These are phyloP conservation scores for Pyrrhoderma noxium DNA, from an alignment of 1,284 basidiomycete genomes.

Conservation along the genomic window DNA sequence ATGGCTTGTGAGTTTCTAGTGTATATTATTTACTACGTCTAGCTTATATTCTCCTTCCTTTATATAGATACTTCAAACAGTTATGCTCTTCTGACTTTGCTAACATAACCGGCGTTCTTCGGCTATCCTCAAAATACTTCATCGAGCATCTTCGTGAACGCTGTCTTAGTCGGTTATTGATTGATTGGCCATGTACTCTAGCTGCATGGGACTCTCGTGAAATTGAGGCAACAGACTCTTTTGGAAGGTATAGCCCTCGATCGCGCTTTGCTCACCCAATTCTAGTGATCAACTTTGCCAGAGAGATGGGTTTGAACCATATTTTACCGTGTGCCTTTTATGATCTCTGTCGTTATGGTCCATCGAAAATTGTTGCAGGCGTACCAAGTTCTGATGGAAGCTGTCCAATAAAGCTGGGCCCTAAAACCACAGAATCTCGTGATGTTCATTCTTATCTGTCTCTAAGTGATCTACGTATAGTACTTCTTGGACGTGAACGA, in stretches of 20 bases:
- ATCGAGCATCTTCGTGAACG: constrained; percentile 50
- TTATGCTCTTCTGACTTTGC: constrained; percentile 47
- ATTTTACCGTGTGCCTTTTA: constrained; percentile 63
- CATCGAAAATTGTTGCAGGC: constrained; percentile 56
- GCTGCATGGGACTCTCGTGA: constrained; percentile 60
- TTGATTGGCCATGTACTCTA: constrained; percentile 59
- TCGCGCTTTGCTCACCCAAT: constrained; percentile 47
- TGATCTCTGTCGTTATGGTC: constrained; percentile 63
- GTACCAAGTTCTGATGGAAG: constrained; percentile 23
- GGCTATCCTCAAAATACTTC: constrained; percentile 63
- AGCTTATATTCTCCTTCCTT: too few species aligned
- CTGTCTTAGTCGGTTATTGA: constrained; percentile 47
- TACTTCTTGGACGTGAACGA: constrained; percentile 54
- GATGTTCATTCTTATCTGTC: constrained; percentile 30
- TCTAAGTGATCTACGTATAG: constrained; percentile 38
- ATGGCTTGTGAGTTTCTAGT: constrained; percentile 35
- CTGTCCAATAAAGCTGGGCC: constrained; percentile 17
- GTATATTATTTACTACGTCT: too few species aligned
- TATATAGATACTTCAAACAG: constrained; percentile 35
- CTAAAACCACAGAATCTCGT: not conserved
- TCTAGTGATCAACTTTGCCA: constrained; percentile 57
- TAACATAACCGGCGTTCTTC: constrained; percentile 49
- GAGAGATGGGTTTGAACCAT: constrained; percentile 48
- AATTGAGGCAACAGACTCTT: constrained; percentile 35
- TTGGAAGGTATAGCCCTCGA: constrained; percentile 42